Evolutionary conservation across 305 asterid genomes (phyloP).

Genomic region (Fraxinus velutina): DNA sequence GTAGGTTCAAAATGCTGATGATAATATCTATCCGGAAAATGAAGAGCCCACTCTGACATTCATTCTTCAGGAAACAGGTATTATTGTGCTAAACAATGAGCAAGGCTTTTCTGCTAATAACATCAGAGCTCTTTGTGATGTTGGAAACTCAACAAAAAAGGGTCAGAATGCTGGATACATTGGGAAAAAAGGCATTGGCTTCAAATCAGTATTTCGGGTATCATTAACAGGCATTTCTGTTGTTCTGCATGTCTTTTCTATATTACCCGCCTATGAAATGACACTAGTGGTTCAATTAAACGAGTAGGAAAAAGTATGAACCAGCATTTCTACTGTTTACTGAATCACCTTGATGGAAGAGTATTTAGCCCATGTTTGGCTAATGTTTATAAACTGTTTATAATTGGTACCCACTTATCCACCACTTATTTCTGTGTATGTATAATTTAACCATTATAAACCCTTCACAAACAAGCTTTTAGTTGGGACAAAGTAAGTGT

Average conservation of each 20-base stretch:
- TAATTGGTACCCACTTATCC: not conserved
- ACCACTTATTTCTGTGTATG: not conserved
- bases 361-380: not conserved
- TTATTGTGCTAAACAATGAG: conserved; percentile 80
- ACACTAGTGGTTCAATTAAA: not conserved
- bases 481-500: conserved; percentile 9
- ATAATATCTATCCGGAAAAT: conserved; percentile 60
- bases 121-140: conserved; percentile 90
- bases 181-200: conserved; percentile 99
- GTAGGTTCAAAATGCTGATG: conserved; percentile 99
- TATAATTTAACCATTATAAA: not conserved
- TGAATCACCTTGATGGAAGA: not conserved
- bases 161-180: conserved; percentile 72
- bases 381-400: not conserved
- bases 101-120: conserved; percentile 70
- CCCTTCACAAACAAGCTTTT: not conserved
- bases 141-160: conserved; percentile 88
- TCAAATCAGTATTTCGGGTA: conserved; percentile 97
- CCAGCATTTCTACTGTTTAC: not conserved
- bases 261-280: conserved; percentile 16
- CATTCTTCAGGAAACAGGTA: conserved; percentile 71
- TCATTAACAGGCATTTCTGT: conserved; percentile 11
- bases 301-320: not conserved
- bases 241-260: conserved; percentile 8
- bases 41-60: conserved; percentile 85